Percentiles rank a stretch among this genome's conserved stretches.
Evolutionary conservation across 2,329 filamentous ascomycete genomes (phyloP).

Genomic region (Fusarium abutilonis): DNA sequence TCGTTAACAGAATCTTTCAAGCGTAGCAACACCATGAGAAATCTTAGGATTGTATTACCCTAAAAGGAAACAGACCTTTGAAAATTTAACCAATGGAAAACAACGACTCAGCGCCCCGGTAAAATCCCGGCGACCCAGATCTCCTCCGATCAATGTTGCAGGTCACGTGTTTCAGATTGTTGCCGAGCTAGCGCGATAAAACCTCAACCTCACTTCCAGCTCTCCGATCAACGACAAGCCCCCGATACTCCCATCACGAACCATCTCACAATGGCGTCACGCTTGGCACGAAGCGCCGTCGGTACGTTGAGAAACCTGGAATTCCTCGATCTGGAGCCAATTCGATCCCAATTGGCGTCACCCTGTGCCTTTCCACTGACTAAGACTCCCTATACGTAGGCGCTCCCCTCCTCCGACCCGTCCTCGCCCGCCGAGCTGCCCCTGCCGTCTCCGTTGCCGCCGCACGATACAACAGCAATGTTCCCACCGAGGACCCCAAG

Average conservation of each 20-base stretch:
- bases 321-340: conserved; percentile 20
- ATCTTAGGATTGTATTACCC: too few relatives aligned
- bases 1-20: too few relatives aligned
- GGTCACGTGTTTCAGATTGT: conserved; percentile 53
- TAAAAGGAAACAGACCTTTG: conserved; percentile 7
- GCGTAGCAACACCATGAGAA: too few relatives aligned
- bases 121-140: conserved; percentile 45
- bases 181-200: conserved; percentile 60
- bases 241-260: conserved; percentile 63
- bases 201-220: conserved; percentile 60
- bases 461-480: conserved; percentile 76
- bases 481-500: conserved; percentile 89
- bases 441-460: conserved; percentile 77
- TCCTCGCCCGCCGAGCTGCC: conserved; percentile 77
- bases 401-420: conserved; percentile 89
- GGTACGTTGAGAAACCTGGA: conserved; percentile 69
- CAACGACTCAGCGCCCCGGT: conserved; percentile 22
- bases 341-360: conserved; percentile 45
- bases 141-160: conserved; percentile 28
- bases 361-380: conserved; percentile 37
- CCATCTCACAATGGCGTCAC: conserved; percentile 91
- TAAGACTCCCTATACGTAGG: conserved; percentile 61
- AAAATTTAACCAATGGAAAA: conserved; percentile 47
- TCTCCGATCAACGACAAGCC: conserved; percentile 58
- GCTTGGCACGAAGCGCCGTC: conserved; percentile 93